phyloP scores from a whole-genome alignment of 352 stramenopile genomes.

The Pythium apleroticum region DNA sequence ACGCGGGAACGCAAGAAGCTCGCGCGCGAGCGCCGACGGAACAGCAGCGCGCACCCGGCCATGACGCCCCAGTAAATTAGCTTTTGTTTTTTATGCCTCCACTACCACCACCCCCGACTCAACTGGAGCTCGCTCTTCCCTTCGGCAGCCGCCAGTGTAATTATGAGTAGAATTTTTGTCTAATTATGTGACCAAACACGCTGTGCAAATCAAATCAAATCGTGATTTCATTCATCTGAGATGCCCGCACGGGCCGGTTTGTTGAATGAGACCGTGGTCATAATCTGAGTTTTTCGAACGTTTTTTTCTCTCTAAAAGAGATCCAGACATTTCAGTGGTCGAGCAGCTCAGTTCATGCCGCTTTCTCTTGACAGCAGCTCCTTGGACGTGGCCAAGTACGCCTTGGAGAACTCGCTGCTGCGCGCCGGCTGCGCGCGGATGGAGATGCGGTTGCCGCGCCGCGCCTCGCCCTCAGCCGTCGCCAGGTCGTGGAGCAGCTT shows the following conservation, averaged over 20 bases:
- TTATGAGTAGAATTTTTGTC: conserved; percentile 5
- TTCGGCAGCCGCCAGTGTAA: too few relatives aligned
- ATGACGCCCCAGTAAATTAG: conserved; percentile 51
- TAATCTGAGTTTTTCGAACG: conserved; percentile 30
- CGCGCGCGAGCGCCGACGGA: conserved; percentile 68
- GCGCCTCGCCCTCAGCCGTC: conserved; percentile 65
- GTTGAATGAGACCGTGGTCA: background rate
- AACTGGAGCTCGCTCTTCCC: background rate
- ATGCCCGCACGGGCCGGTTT: background rate
- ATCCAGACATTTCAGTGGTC: conserved; percentile 26
- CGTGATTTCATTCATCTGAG: background rate
- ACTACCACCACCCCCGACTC: background rate
- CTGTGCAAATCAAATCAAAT: background rate
- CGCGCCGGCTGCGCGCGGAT: conserved; percentile 44
- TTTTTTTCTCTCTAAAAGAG: background rate
- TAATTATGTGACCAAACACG: conserved; percentile 1
- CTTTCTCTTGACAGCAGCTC: conserved; percentile 70
- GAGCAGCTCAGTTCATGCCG: conserved; percentile 21
- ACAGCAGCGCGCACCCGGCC: conserved; percentile 64
- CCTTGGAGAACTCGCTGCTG: conserved; percentile 66
- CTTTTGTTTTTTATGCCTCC: conserved; percentile 20
- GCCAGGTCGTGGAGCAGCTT: conserved; percentile 75
- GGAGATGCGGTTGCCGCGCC: conserved; percentile 60
- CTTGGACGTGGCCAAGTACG: conserved; percentile 67
- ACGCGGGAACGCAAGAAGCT: conserved; percentile 70